A percentile compares a stretch with the other conserved stretches of the same genome.
These are phyloP conservation scores for Alloteropsis angusta DNA, from an alignment of 202 grass and related monocot genomes.

Conservation along the genomic window DNA sequence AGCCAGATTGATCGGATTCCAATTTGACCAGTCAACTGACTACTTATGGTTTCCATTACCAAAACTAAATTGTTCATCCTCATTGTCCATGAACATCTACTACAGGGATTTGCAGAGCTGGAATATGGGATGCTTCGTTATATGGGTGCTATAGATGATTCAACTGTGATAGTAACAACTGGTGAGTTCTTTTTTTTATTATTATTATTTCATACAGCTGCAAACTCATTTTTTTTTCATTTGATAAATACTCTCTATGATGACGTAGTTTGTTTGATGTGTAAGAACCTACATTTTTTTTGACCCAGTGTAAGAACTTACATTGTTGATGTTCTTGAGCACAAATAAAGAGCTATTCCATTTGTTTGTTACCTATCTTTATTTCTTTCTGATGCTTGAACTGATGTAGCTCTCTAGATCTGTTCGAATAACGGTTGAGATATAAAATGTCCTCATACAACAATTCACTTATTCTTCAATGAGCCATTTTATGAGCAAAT, in stretches of 20 bases:
- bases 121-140: slow-evolving; percentile 82
- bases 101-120: slow-evolving; percentile 80
- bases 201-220: neutral
- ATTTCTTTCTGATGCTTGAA: neutral
- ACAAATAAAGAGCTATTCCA: neutral
- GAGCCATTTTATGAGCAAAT: neutral
- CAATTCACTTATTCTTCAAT: too few species aligned
- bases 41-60: neutral
- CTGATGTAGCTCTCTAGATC: neutral
- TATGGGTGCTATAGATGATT: slow-evolving; percentile 81
- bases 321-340: neutral
- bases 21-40: neutral
- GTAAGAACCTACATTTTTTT: neutral
- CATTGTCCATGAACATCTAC: neutral
- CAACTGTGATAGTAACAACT: slow-evolving; percentile 67
- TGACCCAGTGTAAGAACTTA: neutral
- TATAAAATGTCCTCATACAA: neutral
- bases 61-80: neutral
- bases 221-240: neutral
- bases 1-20: neutral
- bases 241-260: too few species aligned
- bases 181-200: slow-evolving; percentile 39
- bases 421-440: neutral
- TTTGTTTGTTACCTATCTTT: neutral
- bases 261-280: too few species aligned